These are phyloP conservation scores for Candida saitoana DNA, from an alignment of 805 yeast genomes.

Conservation along the genomic window DNA sequence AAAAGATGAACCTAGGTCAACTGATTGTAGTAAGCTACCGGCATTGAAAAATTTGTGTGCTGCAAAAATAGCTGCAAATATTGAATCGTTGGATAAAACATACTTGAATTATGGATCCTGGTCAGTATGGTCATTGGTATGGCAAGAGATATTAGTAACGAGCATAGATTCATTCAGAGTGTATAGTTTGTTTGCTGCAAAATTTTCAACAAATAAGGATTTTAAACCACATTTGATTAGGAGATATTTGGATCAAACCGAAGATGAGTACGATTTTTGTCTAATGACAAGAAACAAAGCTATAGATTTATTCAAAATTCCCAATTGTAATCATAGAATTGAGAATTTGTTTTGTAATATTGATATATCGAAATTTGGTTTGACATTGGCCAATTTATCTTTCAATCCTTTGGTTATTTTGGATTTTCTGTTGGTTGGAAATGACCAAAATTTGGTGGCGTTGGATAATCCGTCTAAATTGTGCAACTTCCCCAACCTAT, in stretches of 20 bases:
- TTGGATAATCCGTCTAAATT: slow-evolving; percentile 8
- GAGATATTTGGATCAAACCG: not conserved
- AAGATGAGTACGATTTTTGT: not conserved
- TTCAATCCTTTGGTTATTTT: slow-evolving; percentile 19
- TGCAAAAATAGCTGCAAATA: slow-evolving; percentile 24
- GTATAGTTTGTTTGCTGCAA: slow-evolving; percentile 24
- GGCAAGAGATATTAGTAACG: slow-evolving; percentile 24
- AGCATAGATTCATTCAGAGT: slow-evolving; percentile 28
- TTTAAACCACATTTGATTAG: slow-evolving; percentile 24
- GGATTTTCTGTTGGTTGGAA: slow-evolving; percentile 16
- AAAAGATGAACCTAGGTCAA: not conserved
- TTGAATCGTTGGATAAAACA: slow-evolving; percentile 15
- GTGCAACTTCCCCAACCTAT: slow-evolving; percentile 23
- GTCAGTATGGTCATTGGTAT: slow-evolving; percentile 28
- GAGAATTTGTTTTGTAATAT: slow-evolving; percentile 34
- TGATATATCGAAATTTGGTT: slow-evolving; percentile 17
- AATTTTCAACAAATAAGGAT: slow-evolving; percentile 12
- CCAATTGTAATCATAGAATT: slow-evolving; percentile 24
- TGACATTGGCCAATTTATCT: slow-evolving; percentile 14
- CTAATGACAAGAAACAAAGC: slow-evolving; percentile 8
- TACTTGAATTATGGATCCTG: slow-evolving; percentile 20
- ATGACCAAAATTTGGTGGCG: not conserved
- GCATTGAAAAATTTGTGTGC: slow-evolving; percentile 24
- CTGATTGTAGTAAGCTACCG: slow-evolving; percentile 4
- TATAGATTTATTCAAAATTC: slow-evolving; percentile 12